A percentile compares a stretch with the other conserved stretches of the same genome.
Evolutionary conservation across 169 alveolate genomes (phyloP).

Genomic region (Cardiosporidium cionae): DNA sequence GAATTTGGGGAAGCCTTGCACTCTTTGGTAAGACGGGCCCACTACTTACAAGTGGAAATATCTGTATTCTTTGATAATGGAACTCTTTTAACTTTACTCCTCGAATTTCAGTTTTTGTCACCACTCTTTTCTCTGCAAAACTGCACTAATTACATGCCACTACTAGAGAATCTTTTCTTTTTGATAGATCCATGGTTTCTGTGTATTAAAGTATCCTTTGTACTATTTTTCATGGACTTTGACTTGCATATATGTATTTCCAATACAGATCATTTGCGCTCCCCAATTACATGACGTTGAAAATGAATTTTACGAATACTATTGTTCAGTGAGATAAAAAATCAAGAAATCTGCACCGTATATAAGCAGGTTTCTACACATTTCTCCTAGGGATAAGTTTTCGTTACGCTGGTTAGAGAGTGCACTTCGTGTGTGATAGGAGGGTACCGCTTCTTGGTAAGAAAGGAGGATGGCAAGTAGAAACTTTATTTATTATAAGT

Average conservation of each 20-base stretch:
- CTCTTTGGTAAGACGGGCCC: constrained; percentile 30
- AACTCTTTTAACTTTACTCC: background rate
- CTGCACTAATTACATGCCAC: background rate
- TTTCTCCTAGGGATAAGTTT: no score
- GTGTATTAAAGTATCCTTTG: background rate
- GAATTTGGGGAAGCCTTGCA: constrained; percentile 38
- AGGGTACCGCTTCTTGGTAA: no score
- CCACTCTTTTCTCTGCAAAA: background rate
- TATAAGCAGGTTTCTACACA: no score
- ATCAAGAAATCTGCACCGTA: no score
- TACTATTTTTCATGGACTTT: background rate
- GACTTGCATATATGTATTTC: background rate
- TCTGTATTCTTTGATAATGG: background rate
- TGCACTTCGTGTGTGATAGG: no score
- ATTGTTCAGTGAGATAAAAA: background rate
- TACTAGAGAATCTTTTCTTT: background rate
- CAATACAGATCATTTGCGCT: constrained; percentile 35
- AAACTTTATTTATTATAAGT: no score
- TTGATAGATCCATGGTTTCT: background rate
- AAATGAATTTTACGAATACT: background rate
- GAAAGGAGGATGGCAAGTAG: no score
- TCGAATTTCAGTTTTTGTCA: background rate
- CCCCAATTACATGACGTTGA: constrained; percentile 37
- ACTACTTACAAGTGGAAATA: no score
- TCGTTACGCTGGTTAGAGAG: no score